These are phyloP conservation scores for Tricholoma bakamatsutake DNA, from an alignment of 768 basidiomycete species.

Conservation along the genomic window DNA sequence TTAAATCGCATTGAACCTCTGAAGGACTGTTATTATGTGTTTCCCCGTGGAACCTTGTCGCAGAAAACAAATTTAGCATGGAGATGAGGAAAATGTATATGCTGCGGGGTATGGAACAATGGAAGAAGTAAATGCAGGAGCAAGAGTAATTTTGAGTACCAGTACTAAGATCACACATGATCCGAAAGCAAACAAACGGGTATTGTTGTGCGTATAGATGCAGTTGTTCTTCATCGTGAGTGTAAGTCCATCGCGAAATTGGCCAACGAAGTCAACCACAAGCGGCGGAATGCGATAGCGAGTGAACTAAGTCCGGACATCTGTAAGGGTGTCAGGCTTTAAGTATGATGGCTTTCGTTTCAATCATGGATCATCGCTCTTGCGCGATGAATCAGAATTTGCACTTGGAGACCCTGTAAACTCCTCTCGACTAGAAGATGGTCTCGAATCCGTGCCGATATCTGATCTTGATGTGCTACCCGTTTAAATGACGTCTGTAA, in stretches of 20 bases:
- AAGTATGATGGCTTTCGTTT: background rate
- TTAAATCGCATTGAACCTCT: constrained; percentile 20
- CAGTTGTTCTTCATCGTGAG: constrained; percentile 1
- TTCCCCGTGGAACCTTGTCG: background rate
- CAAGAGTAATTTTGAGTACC: constrained; percentile 1
- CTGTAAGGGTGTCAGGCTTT: constrained; percentile 1
- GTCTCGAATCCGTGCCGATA: constrained; percentile 18
- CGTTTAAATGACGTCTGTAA: background rate
- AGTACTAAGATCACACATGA: constrained; percentile 6
- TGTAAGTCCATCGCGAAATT: background rate
- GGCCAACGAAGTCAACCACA: background rate
- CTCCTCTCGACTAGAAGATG: constrained; percentile 15
- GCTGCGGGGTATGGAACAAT: background rate
- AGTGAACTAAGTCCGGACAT: constrained; percentile 4
- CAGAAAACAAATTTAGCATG: background rate
- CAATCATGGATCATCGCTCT: constrained; percentile 2
- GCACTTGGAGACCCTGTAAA: constrained; percentile 7
- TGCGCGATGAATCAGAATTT: constrained; percentile 12
- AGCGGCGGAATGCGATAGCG: background rate
- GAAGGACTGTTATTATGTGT: background rate
- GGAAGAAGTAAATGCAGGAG: background rate
- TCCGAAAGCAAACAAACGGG: constrained; percentile 10
- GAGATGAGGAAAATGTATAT: background rate
- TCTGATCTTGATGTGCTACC: constrained; percentile 27
- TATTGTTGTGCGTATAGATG: constrained; percentile 8